Conservation (phyloP, 1,139 yeast genomes). For the Debaryomycetaceae sp. region DNA sequence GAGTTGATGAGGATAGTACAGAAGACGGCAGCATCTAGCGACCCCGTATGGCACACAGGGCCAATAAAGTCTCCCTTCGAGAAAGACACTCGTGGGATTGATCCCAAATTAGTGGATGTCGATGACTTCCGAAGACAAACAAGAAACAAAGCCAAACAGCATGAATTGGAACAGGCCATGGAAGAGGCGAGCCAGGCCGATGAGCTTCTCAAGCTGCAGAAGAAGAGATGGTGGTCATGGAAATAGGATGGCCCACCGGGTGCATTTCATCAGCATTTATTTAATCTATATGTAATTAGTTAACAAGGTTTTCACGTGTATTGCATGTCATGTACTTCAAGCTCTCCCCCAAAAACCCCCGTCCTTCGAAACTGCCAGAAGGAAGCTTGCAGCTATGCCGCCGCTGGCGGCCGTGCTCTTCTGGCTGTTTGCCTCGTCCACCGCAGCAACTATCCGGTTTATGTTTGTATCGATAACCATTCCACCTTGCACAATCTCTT, state of each 20-base stretch:
- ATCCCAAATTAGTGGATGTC: conserved; percentile 43
- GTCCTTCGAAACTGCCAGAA: conserved; percentile 44
- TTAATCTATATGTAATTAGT: conserved; percentile 1
- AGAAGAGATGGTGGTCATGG: conserved; percentile 32
- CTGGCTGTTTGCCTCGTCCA: conserved; percentile 58
- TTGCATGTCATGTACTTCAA: conserved; percentile 1
- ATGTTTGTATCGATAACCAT: conserved; percentile 97
- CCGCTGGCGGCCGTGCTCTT: conserved; percentile 17
- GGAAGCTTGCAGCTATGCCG: conserved; percentile 25
- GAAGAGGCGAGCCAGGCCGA: conserved; percentile 31
- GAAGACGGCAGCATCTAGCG: conserved; percentile 59
- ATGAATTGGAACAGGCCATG: conserved; percentile 36
- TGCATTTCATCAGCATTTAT: background rate
- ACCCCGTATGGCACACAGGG: conserved; percentile 82
- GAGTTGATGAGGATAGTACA: conserved; percentile 64
- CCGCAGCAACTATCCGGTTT: conserved; percentile 75
- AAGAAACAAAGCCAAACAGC: conserved; percentile 45
- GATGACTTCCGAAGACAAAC: conserved; percentile 47
- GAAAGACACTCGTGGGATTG: conserved; percentile 27
- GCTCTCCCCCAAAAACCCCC: conserved; percentile 42
- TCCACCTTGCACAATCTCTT: conserved; percentile 95
- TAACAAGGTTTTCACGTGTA: conserved; percentile 1
- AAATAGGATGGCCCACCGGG: conserved; percentile 1
- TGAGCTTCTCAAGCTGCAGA: conserved; percentile 23
- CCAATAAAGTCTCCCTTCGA: conserved; percentile 65